Percentiles rank a stretch among this genome's conserved stretches.
phyloP scores from a whole-genome alignment of 345 rosid genomes.

The Brassica incana region DNA sequence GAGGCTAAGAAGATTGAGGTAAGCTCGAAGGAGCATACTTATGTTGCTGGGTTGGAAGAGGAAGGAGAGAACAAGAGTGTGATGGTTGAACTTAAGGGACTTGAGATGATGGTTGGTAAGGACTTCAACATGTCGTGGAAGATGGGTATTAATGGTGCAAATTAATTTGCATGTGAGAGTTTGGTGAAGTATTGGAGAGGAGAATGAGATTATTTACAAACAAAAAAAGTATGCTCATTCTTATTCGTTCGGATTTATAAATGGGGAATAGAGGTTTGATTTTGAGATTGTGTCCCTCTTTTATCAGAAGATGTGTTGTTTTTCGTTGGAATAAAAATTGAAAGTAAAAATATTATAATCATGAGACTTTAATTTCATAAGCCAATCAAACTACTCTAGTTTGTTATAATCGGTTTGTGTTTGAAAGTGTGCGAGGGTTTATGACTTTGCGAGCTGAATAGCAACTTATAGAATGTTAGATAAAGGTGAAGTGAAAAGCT shows the following conservation, averaged over 20 bases:
- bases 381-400: background rate
- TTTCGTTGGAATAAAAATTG: background rate
- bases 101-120: slow-evolving; percentile 66
- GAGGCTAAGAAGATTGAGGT: slow-evolving; percentile 37
- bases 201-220: slow-evolving; percentile 10
- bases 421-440: too few species aligned
- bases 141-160: slow-evolving; percentile 39
- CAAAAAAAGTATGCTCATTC: background rate
- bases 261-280: slow-evolving; percentile 12
- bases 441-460: too few species aligned
- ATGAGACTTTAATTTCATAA: background rate
- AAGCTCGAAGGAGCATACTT: slow-evolving; percentile 49
- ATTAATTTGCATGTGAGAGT: slow-evolving; percentile 20
- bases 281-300: background rate
- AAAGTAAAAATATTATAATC: background rate
- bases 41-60: slow-evolving; percentile 38
- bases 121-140: slow-evolving; percentile 72
- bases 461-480: too few species aligned
- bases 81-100: slow-evolving; percentile 64
- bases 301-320: background rate
- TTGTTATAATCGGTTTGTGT: too few species aligned
- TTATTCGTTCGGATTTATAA: slow-evolving; percentile 2
- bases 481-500: too few species aligned
- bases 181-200: slow-evolving; percentile 32
- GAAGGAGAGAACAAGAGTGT: slow-evolving; percentile 46